Base-by-base conservation (phyloP, 345 rosid species). In the Geranium rotundifolium region DNA sequence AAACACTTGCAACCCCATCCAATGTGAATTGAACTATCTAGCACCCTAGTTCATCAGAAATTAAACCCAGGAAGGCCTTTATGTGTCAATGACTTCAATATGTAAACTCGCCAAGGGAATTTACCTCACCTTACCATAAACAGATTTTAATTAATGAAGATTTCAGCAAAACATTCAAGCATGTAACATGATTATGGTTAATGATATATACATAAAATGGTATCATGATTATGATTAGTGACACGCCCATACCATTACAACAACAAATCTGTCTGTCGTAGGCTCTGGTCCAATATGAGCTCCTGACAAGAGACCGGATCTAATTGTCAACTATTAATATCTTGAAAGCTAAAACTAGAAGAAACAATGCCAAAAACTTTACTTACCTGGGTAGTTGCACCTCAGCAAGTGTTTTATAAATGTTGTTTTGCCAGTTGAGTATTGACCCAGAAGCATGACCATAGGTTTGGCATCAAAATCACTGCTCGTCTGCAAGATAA, bases 271-370 rank as follows among this genome's bases (percentile, higher is more conserved):
- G 76, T 93, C 99, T 7, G 97, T 93, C n/a, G 97, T 93, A 60
- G 99, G 99, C 80, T 90, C 99, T 27, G 99, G 97, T 65, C 97
- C 99, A 23, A 90, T 90, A 73, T 93, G 97, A 73, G 96, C 96
- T 74, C 99, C 96, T 93, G 82, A 19, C 56, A 57, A 65, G 52
- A 54, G 61, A 68, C 55, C 64, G 2, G 7, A 64, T 10, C 41
- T 59, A 13, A 54, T 27, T 13, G 18, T 19, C 58, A 56, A 63
- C 17, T 19, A 13, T 50, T 15, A 1, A 58, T 12, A 49, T 54
- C 6, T 58, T 19, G 54, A 17, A 52, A 4, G 18, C 14, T 27
- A 58, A 30, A 63, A 39, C 7, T 16, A 63, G 46, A 8, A 56
- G 56, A 59, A 39, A 23, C 27, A 23, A 23, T 17, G 15, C 4